A percentile compares a stretch with the other conserved stretches of the same genome.
These are phyloP conservation scores for Gossypium sturtianum DNA, from an alignment of 345 rosid genomes.

Conservation along the genomic window DNA sequence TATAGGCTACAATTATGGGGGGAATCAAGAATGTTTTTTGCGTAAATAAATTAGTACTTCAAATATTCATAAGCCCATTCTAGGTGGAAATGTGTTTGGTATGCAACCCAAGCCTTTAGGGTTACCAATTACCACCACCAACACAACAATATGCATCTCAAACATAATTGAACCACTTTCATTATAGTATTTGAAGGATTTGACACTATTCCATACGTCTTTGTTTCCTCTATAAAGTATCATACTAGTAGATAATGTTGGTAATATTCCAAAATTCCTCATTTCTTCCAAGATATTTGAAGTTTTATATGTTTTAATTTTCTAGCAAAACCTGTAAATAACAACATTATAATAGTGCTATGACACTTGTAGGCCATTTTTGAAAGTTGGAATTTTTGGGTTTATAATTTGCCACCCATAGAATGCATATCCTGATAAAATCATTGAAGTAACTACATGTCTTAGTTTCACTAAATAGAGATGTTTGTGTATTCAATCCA, in stretches of 20 bases:
- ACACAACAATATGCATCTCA: constrained; percentile 1
- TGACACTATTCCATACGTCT: constrained; percentile 5
- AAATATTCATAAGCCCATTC: background rate
- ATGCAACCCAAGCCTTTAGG: background rate
- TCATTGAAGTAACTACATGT: no score
- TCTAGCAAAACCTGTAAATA: no score
- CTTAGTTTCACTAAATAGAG: no score
- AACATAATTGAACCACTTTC: constrained; percentile 10
- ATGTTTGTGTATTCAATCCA: no score
- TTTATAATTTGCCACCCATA: no score
- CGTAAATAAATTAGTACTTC: constrained; percentile 11
- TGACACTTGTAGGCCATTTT: no score
- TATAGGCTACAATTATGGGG: constrained; percentile 90
- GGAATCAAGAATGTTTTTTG: constrained; percentile 62
- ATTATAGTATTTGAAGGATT: background rate
- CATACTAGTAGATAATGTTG: background rate
- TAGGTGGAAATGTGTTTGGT: background rate
- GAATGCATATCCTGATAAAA: no score
- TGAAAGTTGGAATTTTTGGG: no score
- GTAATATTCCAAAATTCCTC: no score
- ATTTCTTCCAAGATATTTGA: no score
- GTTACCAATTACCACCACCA: background rate
- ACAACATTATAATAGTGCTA: no score
- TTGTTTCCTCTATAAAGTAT: constrained; percentile 10
- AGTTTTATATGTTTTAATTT: no score